Evolutionary conservation across 2,329 filamentous ascomycete genomes (phyloP), one percentile per base, ranked within the genome.

Genomic region (Scopulariopsis brevicaulis): DNA sequence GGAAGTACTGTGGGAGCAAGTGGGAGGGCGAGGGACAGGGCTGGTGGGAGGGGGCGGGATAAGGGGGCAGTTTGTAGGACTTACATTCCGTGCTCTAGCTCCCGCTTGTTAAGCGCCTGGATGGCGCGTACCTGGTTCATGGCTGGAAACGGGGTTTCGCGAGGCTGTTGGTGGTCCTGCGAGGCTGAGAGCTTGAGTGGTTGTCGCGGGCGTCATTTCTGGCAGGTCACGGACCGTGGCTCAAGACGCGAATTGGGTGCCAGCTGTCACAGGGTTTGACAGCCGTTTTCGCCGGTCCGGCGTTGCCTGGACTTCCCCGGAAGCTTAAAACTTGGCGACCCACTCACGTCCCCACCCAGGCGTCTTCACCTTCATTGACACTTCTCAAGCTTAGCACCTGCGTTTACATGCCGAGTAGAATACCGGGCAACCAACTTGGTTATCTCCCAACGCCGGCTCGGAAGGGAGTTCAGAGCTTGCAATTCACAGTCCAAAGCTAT

Each of bases 41-140:
- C 7, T 10, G 32, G 53, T 32, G 37, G 3, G 10, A 37, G 24
- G 24, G 18, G 50, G 14, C 7, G 1, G 14, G 18, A 18, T 7
- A 34, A 54, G 32, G 18, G 20, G 50, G 57, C 59, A n/a, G 43
- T 18, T 48, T 28, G 24, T 35, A 32, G 3, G 35, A 78, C 85
- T 71, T 70, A 87, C 84, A 91, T 81, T 68, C 87, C 90, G 70
- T 90, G 86, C 71, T 96, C 92, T 61, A 99, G 88, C 73, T 99
- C 94, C 64, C 86, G 86, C 76, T 94, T 90, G 71, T 99, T 99
- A 60, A 99, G 87, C 70, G 87, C 85, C 71, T 96, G 89, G 61
- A 96, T 94, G 59, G 91, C 86, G 65, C 91, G 89, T 64, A 99
- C 94, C 64, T 90, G 87, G 70, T 99, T 96, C 94, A 99, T 99